A percentile compares a stretch with the other conserved stretches of the same genome.
Evolutionary conservation across 331 rosid species (phyloP).

Genomic region (Erythrophleum ivorense): DNA sequence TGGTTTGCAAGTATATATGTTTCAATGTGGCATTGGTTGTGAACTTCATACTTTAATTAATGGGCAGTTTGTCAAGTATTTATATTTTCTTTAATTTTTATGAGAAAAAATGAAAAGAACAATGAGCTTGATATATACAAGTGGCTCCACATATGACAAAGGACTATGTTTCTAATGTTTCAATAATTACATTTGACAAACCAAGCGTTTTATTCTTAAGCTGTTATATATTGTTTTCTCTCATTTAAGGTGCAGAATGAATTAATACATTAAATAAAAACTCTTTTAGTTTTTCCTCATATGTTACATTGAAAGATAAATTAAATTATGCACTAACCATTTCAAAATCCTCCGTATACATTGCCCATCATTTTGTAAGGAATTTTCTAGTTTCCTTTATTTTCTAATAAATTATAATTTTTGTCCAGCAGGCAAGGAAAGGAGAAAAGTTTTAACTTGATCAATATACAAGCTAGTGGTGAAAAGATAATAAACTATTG

Average conservation of each 20-base stretch:
- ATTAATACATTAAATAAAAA: no score
- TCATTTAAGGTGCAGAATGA: neutral
- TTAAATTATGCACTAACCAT: neutral
- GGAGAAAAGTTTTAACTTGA: neutral
- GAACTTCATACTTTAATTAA: no score
- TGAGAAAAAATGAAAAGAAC: neutral
- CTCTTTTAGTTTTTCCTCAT: neutral
- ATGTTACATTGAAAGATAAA: neutral
- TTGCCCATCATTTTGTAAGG: neutral
- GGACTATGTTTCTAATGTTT: neutral
- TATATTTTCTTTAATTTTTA: no score
- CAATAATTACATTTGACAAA: neutral
- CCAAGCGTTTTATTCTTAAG: neutral
- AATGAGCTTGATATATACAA: neutral
- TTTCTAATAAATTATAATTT: no score
- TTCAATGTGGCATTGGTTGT: neutral
- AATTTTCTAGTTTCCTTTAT: neutral
- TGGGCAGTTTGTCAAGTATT: neutral
- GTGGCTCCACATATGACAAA: neutral
- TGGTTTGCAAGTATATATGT: neutral
- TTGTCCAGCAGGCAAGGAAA: neutral
- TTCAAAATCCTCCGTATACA: neutral
- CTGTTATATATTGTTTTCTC: neutral
- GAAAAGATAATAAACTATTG: conserved; percentile 10
- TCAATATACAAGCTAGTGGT: neutral